These are phyloP conservation scores for Nymphaea colorata DNA, from an alignment of 164 flowering plant genomes.

Conservation along the genomic window DNA sequence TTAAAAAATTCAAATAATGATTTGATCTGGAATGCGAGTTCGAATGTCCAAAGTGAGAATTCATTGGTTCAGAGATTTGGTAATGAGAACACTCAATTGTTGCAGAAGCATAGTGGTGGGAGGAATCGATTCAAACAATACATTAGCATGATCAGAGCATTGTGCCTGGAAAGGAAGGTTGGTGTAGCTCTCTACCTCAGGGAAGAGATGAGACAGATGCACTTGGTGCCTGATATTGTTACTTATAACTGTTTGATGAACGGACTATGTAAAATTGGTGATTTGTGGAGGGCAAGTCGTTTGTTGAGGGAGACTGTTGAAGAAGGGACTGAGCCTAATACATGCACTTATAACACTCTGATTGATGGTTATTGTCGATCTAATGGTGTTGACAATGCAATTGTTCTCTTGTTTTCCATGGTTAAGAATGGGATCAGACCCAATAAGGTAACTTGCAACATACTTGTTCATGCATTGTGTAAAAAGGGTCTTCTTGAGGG, in stretches of 20 bases:
- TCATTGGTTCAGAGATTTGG: background rate
- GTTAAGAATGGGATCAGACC: conserved; percentile 30
- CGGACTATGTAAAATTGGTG: conserved; percentile 49
- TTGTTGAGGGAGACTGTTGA: conserved; percentile 45
- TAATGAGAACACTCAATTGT: background rate
- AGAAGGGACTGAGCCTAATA: conserved; percentile 48
- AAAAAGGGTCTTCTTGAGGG: conserved; percentile 39
- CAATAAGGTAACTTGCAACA: conserved; percentile 53
- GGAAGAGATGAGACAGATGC: conserved; percentile 27
- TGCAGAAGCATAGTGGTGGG: background rate
- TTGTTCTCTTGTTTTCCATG: conserved; percentile 39
- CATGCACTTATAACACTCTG: conserved; percentile 51
- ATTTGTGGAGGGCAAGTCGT: conserved; percentile 41
- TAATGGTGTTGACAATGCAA: conserved; percentile 49
- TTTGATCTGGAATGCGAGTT: background rate
- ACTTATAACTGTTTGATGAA: conserved; percentile 56
- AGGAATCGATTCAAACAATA: conserved; percentile 1
- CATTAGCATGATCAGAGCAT: conserved; percentile 22
- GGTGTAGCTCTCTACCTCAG: conserved; percentile 46
- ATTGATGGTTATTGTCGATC: conserved; percentile 50
- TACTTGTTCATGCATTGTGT: conserved; percentile 58
- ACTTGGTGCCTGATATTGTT: conserved; percentile 34
- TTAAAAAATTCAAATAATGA: background rate
- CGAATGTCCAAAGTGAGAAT: background rate
- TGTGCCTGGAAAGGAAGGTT: conserved; percentile 48